Conservation (phyloP, 768 basidiomycete species). For the Scleroderma citrinum region DNA sequence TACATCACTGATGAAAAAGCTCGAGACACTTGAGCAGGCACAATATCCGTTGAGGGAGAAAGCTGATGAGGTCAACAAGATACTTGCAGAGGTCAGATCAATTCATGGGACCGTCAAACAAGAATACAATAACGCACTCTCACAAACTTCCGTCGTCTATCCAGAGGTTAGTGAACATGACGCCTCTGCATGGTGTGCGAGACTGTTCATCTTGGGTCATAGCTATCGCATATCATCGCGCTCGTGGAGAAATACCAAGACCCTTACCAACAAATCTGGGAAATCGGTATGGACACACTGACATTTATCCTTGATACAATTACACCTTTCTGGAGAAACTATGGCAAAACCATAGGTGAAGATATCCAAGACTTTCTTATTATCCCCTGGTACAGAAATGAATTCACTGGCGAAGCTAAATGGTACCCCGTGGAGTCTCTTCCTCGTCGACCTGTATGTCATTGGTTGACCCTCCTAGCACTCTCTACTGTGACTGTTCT, state of each 20-base stretch:
- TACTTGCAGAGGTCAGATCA: conserved; percentile 48
- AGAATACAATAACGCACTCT: conserved; percentile 58
- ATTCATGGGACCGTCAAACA: conserved; percentile 53
- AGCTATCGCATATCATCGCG: conserved; percentile 67
- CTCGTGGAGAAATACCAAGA: conserved; percentile 76
- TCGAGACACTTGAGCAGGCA: conserved; percentile 46
- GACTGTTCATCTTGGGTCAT: conserved; percentile 5
- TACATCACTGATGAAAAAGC: conserved; percentile 38
- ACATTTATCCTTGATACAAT: conserved; percentile 72
- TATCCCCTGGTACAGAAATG: conserved; percentile 76
- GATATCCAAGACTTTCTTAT: conserved; percentile 78
- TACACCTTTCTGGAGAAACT: conserved; percentile 75
- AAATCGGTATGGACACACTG: conserved; percentile 70
- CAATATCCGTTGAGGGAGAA: conserved; percentile 39
- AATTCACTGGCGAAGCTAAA: conserved; percentile 74
- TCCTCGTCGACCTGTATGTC: conserved; percentile 58
- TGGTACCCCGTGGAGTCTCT: conserved; percentile 54
- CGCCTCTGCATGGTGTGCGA: not conserved
- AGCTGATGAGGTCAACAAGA: conserved; percentile 43
- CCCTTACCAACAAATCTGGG: conserved; percentile 78
- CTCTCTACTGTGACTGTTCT: conserved; percentile 45
- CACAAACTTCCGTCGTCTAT: conserved; percentile 69
- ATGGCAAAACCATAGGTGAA: conserved; percentile 76
- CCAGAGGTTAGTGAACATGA: conserved; percentile 51
- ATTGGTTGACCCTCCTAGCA: conserved; percentile 58